These are phyloP conservation scores for Coemansia guatemalensis DNA, from an alignment of 192 early-diverging fungal species.

Conservation along the genomic window DNA sequence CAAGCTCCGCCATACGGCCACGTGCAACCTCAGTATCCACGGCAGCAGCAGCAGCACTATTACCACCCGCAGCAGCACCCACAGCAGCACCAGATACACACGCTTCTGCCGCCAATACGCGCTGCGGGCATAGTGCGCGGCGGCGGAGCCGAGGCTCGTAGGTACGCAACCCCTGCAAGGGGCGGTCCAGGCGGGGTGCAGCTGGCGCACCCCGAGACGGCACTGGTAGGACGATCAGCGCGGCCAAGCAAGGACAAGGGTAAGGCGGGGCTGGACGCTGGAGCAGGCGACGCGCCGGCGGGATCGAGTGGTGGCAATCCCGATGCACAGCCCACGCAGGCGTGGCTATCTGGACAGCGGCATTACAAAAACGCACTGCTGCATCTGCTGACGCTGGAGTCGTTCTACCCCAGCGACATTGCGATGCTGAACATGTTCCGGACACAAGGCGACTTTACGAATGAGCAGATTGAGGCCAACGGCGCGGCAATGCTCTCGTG, in stretches of 20 bases:
- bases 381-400: slow-evolving; percentile 49
- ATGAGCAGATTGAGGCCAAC: slow-evolving; percentile 39
- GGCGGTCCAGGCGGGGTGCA: slow-evolving; percentile 11
- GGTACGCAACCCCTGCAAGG: slow-evolving; percentile 1
- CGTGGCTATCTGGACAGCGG: slow-evolving; percentile 38
- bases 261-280: slow-evolving; percentile 3
- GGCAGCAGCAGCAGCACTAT: slow-evolving; percentile 6
- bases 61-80: slow-evolving; percentile 11
- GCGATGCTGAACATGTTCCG: slow-evolving; percentile 51
- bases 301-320: slow-evolving; percentile 14
- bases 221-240: background rate
- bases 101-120: slow-evolving; percentile 35
- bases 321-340: slow-evolving; percentile 33
- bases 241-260: slow-evolving; percentile 11
- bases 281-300: background rate
- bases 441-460: slow-evolving; percentile 32
- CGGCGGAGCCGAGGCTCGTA: background rate
- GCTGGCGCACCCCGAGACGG: slow-evolving; percentile 17
- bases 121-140: slow-evolving; percentile 7
- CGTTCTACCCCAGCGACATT: slow-evolving; percentile 53
- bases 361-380: slow-evolving; percentile 44
- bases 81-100: slow-evolving; percentile 9
- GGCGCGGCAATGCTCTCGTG: slow-evolving; percentile 43
- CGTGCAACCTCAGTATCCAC: slow-evolving; percentile 6
- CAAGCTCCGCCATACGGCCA: slow-evolving; percentile 7